Percentiles rank a stretch among this genome's conserved stretches.
phyloP scores from a whole-genome alignment of 345 rosid species.

The Boechera stricta region DNA sequence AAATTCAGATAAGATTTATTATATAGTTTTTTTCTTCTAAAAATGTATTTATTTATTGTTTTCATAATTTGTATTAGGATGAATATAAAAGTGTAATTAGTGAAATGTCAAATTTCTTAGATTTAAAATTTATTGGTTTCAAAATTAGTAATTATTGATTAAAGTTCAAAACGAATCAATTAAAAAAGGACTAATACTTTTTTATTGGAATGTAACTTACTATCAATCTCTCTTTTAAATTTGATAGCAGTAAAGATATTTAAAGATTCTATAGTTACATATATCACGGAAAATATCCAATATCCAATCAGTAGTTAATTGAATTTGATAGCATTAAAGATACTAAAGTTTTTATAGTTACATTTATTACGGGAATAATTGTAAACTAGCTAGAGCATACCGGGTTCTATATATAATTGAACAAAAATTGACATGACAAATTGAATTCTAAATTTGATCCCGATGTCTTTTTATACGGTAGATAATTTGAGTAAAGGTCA shows the following conservation, averaged over 20 bases:
- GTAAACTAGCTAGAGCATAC: too few species aligned
- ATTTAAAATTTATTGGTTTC: background rate
- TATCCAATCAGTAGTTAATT: too few species aligned
- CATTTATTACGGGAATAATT: too few species aligned
- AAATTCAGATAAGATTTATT: background rate
- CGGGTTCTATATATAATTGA: too few species aligned
- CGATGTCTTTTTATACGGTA: background rate
- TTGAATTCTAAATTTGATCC: background rate
- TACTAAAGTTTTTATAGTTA: too few species aligned
- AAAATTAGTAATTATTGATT: background rate
- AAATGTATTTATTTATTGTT: background rate
- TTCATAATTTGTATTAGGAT: background rate
- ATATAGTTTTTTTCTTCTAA: background rate
- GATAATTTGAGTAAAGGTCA: background rate
- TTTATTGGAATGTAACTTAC: background rate
- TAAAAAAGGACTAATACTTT: background rate
- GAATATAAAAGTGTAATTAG: background rate
- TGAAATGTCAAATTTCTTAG: background rate
- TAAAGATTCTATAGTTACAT: background rate
- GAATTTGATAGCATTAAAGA: too few species aligned
- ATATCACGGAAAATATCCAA: background rate
- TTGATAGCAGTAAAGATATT: background rate
- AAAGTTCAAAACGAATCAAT: background rate
- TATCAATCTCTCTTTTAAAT: background rate
- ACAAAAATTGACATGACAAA: too few species aligned